Base-by-base conservation (phyloP, 2,329 filamentous ascomycete species). In the Paraconiothyrium sp. region DNA sequence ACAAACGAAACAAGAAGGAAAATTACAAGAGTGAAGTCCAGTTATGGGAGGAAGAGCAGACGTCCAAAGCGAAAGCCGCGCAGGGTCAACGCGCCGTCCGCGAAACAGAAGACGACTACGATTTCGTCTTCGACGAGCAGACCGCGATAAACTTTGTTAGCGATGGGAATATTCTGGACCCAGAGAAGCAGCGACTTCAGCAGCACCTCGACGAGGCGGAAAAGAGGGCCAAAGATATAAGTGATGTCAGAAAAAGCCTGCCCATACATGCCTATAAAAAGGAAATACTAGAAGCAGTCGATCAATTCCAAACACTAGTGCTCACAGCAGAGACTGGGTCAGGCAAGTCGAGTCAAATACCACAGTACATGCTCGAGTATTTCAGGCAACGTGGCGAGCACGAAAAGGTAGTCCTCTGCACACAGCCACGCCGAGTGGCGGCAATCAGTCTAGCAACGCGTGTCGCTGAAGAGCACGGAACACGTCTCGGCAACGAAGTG, bases 391-490 rank as follows among this genome's bases (percentile, higher is more conserved):
- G 10, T 6, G 37, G 13, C 55, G 56, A 2, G 93, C 94, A 87
- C 24, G 93, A 91, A 6, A 84, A 91, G 79, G 97, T 94, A 77
- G 88, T 99, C 11, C 94, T 92, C 4, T 97, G 94, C 72, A 99
- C 95, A 0, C 95, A 99, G 68, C 95, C 95, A 4, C 89, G 95
- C 69, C 89, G 95, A 83, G 95, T 99, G 11, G 95, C 95, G 3
- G 95, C 95, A 34, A 98, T 98, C 94, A 95, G 91, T 73, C 94
- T 98, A 22, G 94, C 95, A n/a, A 89, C 92, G 48, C 93, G 95
- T 84, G 95, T 99, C 2, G 92, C 94, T 0, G 94, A 98, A 59
- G 95, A 99, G 76, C 92, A 97, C 82, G 93, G 92, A 0, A 90
- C 93, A 62, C 94, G 94, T 76, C 82, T 98, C 11, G 95, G 95